A percentile compares a stretch with the other conserved stretches of the same genome.
Evolutionary conservation across 2,329 filamentous ascomycete species (phyloP).

Genomic region (Tolypocladium sp.): DNA sequence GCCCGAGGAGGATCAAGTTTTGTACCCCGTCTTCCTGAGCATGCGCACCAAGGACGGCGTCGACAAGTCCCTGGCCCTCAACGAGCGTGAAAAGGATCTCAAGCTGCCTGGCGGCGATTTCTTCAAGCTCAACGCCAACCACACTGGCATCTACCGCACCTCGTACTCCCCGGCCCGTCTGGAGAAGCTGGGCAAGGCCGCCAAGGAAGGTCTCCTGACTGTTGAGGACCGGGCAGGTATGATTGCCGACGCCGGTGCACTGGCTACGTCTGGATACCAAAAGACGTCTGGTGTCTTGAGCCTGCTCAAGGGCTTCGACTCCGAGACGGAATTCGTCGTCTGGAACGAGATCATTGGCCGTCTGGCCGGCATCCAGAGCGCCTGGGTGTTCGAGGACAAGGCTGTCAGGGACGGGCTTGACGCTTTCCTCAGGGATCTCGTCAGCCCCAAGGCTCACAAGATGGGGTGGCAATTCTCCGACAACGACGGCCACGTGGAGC

Average conservation of each 20-base stretch:
- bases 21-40: slow-evolving; percentile 85
- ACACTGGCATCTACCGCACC: slow-evolving; percentile 86
- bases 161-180: slow-evolving; percentile 78
- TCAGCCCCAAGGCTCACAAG: slow-evolving; percentile 72
- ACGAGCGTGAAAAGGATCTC: slow-evolving; percentile 61
- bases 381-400: slow-evolving; percentile 74
- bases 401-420: slow-evolving; percentile 67
- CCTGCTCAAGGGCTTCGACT: slow-evolving; percentile 73
- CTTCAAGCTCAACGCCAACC: slow-evolving; percentile 94
- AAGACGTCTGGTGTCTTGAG: slow-evolving; percentile 85
- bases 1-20: slow-evolving; percentile 78
- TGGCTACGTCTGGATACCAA: slow-evolving; percentile 85
- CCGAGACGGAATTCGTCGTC: slow-evolving; percentile 82
- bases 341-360: slow-evolving; percentile 87
- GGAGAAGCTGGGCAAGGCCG: slow-evolving; percentile 78
- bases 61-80: slow-evolving; percentile 42
- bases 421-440: slow-evolving; percentile 71
- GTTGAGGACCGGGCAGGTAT: slow-evolving; percentile 92
- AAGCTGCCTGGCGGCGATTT: slow-evolving; percentile 74
- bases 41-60: slow-evolving; percentile 78
- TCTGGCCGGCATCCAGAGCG: slow-evolving; percentile 66
- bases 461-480: slow-evolving; percentile 84
- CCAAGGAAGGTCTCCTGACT: slow-evolving; percentile 59
- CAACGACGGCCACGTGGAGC: slow-evolving; percentile 76
- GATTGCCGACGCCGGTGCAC: slow-evolving; percentile 84